phyloP scores from a whole-genome alignment of 164 flowering plant genomes.

The Chimonanthus salicifolius region DNA sequence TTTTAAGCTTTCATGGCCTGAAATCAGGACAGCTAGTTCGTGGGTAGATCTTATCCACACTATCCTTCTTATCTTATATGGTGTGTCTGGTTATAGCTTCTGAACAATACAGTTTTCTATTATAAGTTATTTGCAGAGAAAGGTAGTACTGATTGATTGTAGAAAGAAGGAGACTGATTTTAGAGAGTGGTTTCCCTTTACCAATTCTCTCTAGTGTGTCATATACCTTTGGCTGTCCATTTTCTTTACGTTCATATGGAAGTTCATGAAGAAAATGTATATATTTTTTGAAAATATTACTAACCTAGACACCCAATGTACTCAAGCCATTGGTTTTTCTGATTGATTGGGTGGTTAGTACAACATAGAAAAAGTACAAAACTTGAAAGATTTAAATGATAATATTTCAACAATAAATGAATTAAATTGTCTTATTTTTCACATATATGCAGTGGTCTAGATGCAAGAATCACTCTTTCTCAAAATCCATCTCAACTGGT shows the following conservation, averaged over 20 bases:
- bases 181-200: no score
- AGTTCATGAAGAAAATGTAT: no score
- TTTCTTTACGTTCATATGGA: no score
- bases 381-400: no score
- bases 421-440: not conserved
- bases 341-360: no score
- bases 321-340: not conserved
- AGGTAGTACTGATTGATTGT: no score
- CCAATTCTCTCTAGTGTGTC: no score
- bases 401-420: not conserved
- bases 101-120: constrained; percentile 11
- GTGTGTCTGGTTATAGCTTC: constrained; percentile 25
- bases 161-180: no score
- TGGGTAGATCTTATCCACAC: constrained; percentile 21
- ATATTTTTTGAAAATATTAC: no score
- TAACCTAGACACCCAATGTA: no score
- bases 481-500: constrained; percentile 26
- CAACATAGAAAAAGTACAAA: no score
- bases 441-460: constrained; percentile 38
- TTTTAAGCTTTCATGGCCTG: constrained; percentile 16
- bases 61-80: constrained; percentile 25
- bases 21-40: constrained; percentile 26
- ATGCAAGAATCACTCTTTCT: constrained; percentile 33
- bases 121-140: constrained; percentile 8
- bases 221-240: no score